Conservation (phyloP, 2,329 filamentous ascomycete species). For the Ustilaginoidea virens region DNA sequence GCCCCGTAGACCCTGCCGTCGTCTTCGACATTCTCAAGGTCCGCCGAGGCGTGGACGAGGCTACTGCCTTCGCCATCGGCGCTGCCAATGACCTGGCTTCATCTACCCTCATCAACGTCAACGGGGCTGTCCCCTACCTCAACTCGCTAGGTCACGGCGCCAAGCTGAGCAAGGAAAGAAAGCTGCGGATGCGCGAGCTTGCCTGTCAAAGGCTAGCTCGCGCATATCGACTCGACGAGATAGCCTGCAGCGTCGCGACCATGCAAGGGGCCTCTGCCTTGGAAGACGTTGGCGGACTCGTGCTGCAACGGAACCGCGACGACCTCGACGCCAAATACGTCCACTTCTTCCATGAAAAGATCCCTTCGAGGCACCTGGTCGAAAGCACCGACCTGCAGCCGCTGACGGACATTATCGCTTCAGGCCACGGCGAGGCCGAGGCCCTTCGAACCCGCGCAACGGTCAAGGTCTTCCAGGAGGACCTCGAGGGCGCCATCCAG, state of each 20-base stretch:
- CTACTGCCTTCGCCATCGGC: conserved; percentile 60
- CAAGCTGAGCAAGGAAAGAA: conserved; percentile 61
- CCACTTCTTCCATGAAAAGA: conserved; percentile 89
- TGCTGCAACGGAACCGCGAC: conserved; percentile 52
- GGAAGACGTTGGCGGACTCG: conserved; percentile 59
- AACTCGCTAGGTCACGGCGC: conserved; percentile 28
- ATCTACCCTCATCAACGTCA: conserved; percentile 40
- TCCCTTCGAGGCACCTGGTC: conserved; percentile 57
- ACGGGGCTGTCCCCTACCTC: conserved; percentile 19
- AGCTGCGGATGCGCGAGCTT: conserved; percentile 66
- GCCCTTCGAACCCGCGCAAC: conserved; percentile 59
- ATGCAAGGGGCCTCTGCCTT: conserved; percentile 70
- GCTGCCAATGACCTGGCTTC: conserved; percentile 60
- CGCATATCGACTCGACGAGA: conserved; percentile 70
- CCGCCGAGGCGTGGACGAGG: conserved; percentile 63
- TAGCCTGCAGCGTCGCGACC: conserved; percentile 65
- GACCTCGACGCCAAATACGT: conserved; percentile 70
- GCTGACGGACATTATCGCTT: conserved; percentile 51
- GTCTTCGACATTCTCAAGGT: conserved; percentile 80
- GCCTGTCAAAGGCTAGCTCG: conserved; percentile 62
- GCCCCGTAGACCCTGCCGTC: conserved; percentile 62
- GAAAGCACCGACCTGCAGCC: conserved; percentile 53
- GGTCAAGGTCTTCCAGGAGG: conserved; percentile 60
- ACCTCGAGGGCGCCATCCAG: conserved; percentile 51
- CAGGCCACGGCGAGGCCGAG: conserved; percentile 47